These are phyloP conservation scores for Nadsonia commutata DNA, from an alignment of 1,139 yeast genomes.

Conservation along the genomic window DNA sequence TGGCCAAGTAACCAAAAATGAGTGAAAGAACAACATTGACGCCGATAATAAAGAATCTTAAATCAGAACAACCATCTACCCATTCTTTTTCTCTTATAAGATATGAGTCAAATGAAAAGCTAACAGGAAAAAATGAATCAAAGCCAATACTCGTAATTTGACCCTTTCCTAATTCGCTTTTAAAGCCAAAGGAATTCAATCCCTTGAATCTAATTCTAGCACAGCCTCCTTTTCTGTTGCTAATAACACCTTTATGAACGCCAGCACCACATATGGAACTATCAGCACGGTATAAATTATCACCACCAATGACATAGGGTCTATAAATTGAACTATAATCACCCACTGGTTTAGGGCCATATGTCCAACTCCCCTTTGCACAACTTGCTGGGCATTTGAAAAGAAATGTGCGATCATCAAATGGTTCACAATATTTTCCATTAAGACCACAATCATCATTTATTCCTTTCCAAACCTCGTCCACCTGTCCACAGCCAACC, in stretches of 20 bases:
- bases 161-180: conserved; percentile 28
- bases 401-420: neutral
- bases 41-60: conserved; percentile 41
- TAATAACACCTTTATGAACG: conserved; percentile 65
- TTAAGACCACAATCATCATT: conserved; percentile 65
- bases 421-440: conserved; percentile 36
- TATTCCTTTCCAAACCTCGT: conserved; percentile 50
- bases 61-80: conserved; percentile 46
- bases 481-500: conserved; percentile 19
- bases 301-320: conserved; percentile 71
- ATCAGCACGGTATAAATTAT: conserved; percentile 63
- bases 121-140: conserved; percentile 59
- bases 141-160: conserved; percentile 43
- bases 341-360: conserved; percentile 68
- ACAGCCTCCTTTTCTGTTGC: conserved; percentile 71
- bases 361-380: conserved; percentile 63
- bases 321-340: conserved; percentile 49
- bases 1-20: conserved; percentile 45
- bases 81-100: conserved; percentile 24
- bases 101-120: conserved; percentile 25
- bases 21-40: conserved; percentile 38
- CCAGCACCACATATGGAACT: conserved; percentile 87
- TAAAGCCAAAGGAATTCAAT: conserved; percentile 24
- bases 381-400: conserved; percentile 84
- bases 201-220: conserved; percentile 51